Evolutionary conservation across 2,329 filamentous ascomycete species (phyloP).

Genomic region (Lecanicillium sp.): DNA sequence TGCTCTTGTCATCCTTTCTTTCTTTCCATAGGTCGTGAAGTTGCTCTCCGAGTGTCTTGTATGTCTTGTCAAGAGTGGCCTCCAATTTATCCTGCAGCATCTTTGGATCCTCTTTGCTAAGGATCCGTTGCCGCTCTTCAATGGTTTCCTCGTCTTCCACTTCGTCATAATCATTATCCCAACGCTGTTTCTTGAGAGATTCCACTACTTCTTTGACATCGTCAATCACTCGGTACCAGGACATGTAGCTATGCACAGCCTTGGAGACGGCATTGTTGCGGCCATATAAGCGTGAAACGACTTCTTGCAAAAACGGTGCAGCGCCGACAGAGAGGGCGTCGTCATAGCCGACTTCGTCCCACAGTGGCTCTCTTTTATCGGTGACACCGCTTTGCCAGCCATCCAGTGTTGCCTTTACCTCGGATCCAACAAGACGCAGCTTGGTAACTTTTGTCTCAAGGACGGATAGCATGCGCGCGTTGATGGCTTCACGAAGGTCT

Average conservation of each 20-base stretch:
- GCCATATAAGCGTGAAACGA: constrained; percentile 64
- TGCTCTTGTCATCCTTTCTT: constrained; percentile 35
- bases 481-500: constrained; percentile 59
- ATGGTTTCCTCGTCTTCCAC: constrained; percentile 67
- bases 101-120: constrained; percentile 66
- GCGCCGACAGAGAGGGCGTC: constrained; percentile 60
- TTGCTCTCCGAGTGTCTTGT: constrained; percentile 48
- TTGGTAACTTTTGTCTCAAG: constrained; percentile 55
- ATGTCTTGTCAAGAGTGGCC: constrained; percentile 45
- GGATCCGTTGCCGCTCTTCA: constrained; percentile 54
- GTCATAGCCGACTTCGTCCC: constrained; percentile 56
- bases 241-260: constrained; percentile 55
- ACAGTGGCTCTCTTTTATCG: constrained; percentile 48
- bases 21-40: constrained; percentile 42
- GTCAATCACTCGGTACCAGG: constrained; percentile 68
- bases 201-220: constrained; percentile 56
- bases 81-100: constrained; percentile 53
- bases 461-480: constrained; percentile 55
- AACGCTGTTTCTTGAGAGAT: constrained; percentile 57
- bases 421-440: constrained; percentile 56
- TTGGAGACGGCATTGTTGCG: constrained; percentile 57
- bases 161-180: constrained; percentile 68
- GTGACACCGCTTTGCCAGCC: constrained; percentile 49
- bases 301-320: constrained; percentile 56
- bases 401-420: constrained; percentile 53